Conservation (phyloP, 805 yeast species). For the Candida jianshihensis region DNA sequence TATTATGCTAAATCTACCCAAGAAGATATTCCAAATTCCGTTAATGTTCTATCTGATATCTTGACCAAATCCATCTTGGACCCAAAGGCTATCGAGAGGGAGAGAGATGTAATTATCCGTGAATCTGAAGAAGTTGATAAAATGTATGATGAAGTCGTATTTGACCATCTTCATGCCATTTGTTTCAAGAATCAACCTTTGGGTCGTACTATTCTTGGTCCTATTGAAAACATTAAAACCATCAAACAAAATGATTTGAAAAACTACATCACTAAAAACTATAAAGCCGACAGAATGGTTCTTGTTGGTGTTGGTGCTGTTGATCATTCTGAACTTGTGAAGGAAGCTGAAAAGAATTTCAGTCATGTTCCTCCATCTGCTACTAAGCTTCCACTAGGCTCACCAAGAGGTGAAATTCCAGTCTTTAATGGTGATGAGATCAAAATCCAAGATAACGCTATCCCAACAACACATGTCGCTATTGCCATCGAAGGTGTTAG, state of each 20-base stretch:
- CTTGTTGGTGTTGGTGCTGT: slow-evolving; percentile 96
- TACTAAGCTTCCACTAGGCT: slow-evolving; percentile 62
- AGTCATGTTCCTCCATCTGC: slow-evolving; percentile 54
- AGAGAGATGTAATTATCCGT: slow-evolving; percentile 91
- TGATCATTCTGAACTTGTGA: slow-evolving; percentile 76
- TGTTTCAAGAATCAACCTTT: slow-evolving; percentile 87
- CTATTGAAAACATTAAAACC: slow-evolving; percentile 78
- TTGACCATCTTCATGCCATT: slow-evolving; percentile 92
- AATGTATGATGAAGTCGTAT: slow-evolving; percentile 96
- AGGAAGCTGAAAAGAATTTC: slow-evolving; percentile 69
- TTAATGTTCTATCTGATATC: slow-evolving; percentile 85
- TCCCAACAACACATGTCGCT: slow-evolving; percentile 89
- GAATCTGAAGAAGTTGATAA: slow-evolving; percentile 97
- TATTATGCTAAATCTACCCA: slow-evolving; percentile 87
- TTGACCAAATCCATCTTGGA: slow-evolving; percentile 82
- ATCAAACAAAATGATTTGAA: slow-evolving; percentile 72
- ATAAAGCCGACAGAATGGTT: slow-evolving; percentile 96
- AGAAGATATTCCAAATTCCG: slow-evolving; percentile 75
- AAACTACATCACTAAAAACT: slow-evolving; percentile 75
- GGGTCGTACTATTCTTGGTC: slow-evolving; percentile 96
- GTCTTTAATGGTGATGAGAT: slow-evolving; percentile 81
- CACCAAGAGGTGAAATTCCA: slow-evolving; percentile 59
- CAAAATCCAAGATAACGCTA: slow-evolving; percentile 69
- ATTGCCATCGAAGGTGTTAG: slow-evolving; percentile 96
- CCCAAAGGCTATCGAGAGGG: slow-evolving; percentile 82